Evolutionary conservation across 495 filamentous ascomycete species (phyloP).

Genomic region (Aspergillus nidulans): DNA sequence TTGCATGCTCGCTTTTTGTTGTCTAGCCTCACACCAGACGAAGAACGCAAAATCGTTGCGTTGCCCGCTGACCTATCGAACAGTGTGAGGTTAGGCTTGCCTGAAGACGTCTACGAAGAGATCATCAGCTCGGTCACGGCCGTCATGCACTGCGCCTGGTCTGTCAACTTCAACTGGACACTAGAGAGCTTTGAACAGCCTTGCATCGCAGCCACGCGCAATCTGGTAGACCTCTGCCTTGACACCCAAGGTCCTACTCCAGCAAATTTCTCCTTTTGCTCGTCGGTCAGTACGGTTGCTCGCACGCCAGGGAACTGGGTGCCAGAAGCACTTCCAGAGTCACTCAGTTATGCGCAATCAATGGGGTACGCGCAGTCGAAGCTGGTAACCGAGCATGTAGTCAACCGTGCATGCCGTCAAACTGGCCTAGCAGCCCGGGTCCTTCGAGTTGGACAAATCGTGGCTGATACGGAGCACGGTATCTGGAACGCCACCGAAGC

Average conservation of each 20-base stretch:
- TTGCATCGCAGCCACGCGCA: slow-evolving; percentile 50
- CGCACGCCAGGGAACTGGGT: slow-evolving; percentile 30
- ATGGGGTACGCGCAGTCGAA: slow-evolving; percentile 60
- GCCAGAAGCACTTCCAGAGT: slow-evolving; percentile 43
- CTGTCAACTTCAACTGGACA: slow-evolving; percentile 63
- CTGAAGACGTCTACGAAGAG: slow-evolving; percentile 23
- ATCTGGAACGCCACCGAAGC: slow-evolving; percentile 61
- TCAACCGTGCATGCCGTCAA: slow-evolving; percentile 27
- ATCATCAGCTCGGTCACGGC: slow-evolving; percentile 38
- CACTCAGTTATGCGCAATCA: slow-evolving; percentile 45
- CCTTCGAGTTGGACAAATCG: slow-evolving; percentile 55
- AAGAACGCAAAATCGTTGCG: slow-evolving; percentile 34
- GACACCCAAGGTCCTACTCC: slow-evolving; percentile 21
- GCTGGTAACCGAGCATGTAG: slow-evolving; percentile 56
- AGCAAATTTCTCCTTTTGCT: slow-evolving; percentile 53
- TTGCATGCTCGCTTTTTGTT: slow-evolving; percentile 30
- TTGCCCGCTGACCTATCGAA: slow-evolving; percentile 35
- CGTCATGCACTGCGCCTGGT: slow-evolving; percentile 63
- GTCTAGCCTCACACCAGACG: slow-evolving; percentile 9
- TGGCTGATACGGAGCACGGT: slow-evolving; percentile 47
- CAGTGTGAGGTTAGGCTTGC: slow-evolving; percentile 41
- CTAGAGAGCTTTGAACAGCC: slow-evolving; percentile 52
- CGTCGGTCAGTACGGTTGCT: slow-evolving; percentile 49
- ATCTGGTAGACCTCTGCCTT: slow-evolving; percentile 52
- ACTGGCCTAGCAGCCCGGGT: slow-evolving; percentile 32